phyloP scores from a whole-genome alignment of 2,329 filamentous ascomycete genomes.

The Emmonsiellopsis sp. region DNA sequence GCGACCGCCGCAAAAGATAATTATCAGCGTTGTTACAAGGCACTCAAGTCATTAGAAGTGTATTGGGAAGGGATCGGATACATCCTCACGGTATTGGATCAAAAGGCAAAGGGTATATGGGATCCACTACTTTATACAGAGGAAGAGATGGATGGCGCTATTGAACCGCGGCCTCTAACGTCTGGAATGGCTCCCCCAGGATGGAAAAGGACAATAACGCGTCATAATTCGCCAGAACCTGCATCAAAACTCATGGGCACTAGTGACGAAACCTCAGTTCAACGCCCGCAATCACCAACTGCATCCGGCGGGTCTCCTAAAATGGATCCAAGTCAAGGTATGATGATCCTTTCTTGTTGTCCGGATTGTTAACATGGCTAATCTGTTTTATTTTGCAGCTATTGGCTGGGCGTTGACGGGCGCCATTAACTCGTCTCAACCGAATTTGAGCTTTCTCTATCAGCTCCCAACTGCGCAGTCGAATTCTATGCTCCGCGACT shows the following conservation, averaged over 20 bases:
- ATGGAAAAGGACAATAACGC: conserved; percentile 25
- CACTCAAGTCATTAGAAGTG: conserved; percentile 65
- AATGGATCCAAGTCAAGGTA: conserved; percentile 44
- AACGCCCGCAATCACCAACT: not conserved
- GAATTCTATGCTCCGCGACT: conserved; percentile 10
- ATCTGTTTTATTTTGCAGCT: conserved; percentile 40
- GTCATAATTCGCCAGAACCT: conserved; percentile 20
- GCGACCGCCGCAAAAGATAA: conserved; percentile 77
- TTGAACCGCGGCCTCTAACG: conserved; percentile 44
- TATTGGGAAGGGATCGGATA: conserved; percentile 86
- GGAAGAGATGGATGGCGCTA: conserved; percentile 69
- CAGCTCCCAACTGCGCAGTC: conserved; percentile 42
- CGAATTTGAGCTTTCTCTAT: conserved; percentile 73
- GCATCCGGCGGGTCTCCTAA: conserved; percentile 30
- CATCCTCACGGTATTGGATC: conserved; percentile 75
- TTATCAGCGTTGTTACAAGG: conserved; percentile 79
- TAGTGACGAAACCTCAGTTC: not conserved
- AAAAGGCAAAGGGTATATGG: conserved; percentile 78
- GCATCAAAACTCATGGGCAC: not conserved
- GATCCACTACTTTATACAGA: conserved; percentile 57
- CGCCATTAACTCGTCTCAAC: conserved; percentile 74
- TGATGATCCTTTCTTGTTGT: conserved; percentile 10
- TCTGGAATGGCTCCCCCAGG: conserved; percentile 44
- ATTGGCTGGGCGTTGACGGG: conserved; percentile 85
- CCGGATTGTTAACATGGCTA: conserved; percentile 1